Evolutionary conservation across 2,329 filamentous ascomycete species (phyloP).

Genomic region (Claviceps cyperi): DNA sequence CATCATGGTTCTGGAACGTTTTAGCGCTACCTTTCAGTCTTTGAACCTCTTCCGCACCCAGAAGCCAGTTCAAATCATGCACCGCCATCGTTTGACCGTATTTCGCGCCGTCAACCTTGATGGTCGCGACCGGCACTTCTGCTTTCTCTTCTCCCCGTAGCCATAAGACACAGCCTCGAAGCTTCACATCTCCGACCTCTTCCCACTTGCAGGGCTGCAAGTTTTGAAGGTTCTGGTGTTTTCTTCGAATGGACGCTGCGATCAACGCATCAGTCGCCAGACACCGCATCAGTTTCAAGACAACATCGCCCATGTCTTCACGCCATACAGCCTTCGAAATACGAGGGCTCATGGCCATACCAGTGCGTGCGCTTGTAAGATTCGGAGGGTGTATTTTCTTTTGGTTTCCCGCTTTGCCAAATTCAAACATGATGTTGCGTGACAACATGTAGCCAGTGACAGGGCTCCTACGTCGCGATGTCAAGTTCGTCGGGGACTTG

Average conservation of each 20-base stretch:
- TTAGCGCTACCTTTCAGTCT: constrained; percentile 22
- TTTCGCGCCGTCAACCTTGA: constrained; percentile 23
- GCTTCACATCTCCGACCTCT: constrained; percentile 23
- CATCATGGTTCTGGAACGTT: constrained; percentile 21
- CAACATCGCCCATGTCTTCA: constrained; percentile 38
- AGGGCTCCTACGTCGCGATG: constrained; percentile 6
- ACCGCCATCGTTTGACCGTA: constrained; percentile 29
- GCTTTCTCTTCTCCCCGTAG: constrained; percentile 11
- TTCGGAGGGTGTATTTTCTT: constrained; percentile 7
- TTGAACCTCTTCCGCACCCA: constrained; percentile 32
- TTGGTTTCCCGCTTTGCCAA: constrained; percentile 13
- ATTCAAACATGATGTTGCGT: constrained; percentile 17
- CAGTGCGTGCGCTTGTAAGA: constrained; percentile 12
- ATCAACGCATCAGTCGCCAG: constrained; percentile 31
- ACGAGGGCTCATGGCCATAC: constrained; percentile 12
- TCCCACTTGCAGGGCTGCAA: constrained; percentile 29
- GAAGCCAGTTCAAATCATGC: constrained; percentile 35
- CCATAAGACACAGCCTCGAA: constrained; percentile 34
- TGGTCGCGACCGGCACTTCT: constrained; percentile 27
- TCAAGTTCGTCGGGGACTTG: neutral
- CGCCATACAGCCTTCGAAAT: constrained; percentile 18
- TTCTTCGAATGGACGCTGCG: constrained; percentile 1
- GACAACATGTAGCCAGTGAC: constrained; percentile 16
- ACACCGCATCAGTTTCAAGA: constrained; percentile 36
- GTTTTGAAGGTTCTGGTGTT: constrained; percentile 21